Evolutionary conservation across 371 early-diverging fungal genomes (phyloP), one percentile per base, ranked within the genome.

Genomic region (Rhizomucor miehei): DNA sequence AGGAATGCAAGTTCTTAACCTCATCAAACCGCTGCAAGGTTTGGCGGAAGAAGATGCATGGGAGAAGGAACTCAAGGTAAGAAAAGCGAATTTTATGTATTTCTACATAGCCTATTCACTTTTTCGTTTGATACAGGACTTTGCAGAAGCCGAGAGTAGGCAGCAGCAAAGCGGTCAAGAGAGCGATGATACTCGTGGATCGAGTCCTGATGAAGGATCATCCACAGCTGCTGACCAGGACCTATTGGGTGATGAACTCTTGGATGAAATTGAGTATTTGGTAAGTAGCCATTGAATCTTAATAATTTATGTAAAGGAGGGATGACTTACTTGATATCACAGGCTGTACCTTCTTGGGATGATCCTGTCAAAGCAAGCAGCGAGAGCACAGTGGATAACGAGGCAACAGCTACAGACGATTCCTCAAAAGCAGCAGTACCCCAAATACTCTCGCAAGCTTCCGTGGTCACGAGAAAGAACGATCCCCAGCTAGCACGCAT

Each of bases 1-100:
- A 35, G 81, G 75, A 12, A 57, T 79, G 19, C 58, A 75, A 56
- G 73, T 81, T 13, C 60, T 84, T 25, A 78, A 79, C 46, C 63
- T 75, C 13, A 52, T 71, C n/a, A 73, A 79, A 62, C 71, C 69
- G 62, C 39, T 19, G 9, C n/a, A 29, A 51, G 6, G 12, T 38
- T 37, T 19, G 24, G 54, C 71, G 5, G 72, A 75, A 24, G 67
- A 71, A 54, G 52, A 65, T 16, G 58, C 67, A 44, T 71, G 69
- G 69, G 75, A 75, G 52, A 64, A 66, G 23, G 71, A 75, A 52
- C 54, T 75, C 38, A 61, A 61, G 59, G 71, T 67, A 62, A 34
- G 48, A 40, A 6, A 11, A 3, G 3, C 41, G 16, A 41, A 12
- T 41, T 41, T 34, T 8, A 17, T 20, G 5, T 44, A 8, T 23